Evolutionary conservation across 129 eudicot genomes (phyloP).

Genomic region (Tagetes erecta): DNA sequence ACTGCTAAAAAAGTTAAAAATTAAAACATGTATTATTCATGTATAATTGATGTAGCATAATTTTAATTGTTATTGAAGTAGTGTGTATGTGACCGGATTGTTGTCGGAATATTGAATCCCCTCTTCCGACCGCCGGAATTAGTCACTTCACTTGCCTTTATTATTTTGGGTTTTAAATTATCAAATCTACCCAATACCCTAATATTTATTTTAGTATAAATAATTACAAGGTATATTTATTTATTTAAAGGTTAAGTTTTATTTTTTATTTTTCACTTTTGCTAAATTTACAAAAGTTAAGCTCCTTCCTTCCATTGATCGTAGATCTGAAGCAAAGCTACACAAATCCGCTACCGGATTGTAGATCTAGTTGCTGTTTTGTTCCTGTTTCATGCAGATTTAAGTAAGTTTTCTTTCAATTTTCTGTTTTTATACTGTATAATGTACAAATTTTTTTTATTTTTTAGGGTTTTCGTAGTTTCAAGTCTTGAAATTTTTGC

Average conservation of each 20-base stretch:
- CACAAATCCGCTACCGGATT: conserved; percentile 37
- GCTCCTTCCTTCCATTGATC: conserved; percentile 34
- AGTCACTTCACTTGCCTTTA: conserved; percentile 16
- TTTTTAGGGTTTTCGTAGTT: conserved; percentile 40
- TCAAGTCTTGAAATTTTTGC: conserved; percentile 13
- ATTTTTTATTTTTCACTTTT: conserved; percentile 40
- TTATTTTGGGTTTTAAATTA: conserved; percentile 28
- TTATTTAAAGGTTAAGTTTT: conserved; percentile 41
- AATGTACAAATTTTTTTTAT: conserved; percentile 3
- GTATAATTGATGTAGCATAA: conserved; percentile 24
- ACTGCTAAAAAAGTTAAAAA: background rate
- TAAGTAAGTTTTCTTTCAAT: conserved; percentile 51
- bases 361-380: conserved; percentile 40
- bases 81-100: conserved; percentile 30
- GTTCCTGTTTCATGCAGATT: conserved; percentile 41
- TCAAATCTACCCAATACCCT: conserved; percentile 38
- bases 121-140: conserved; percentile 52
- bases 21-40: conserved; percentile 25
- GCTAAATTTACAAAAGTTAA: conserved; percentile 42
- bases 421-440: conserved; percentile 17
- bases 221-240: conserved; percentile 45
- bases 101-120: conserved; percentile 41
- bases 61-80: conserved; percentile 24
- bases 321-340: conserved; percentile 65
- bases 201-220: conserved; percentile 38